Base-by-base conservation (phyloP, 2,329 filamentous ascomycete genomes). In the Beauveria medogensis region DNA sequence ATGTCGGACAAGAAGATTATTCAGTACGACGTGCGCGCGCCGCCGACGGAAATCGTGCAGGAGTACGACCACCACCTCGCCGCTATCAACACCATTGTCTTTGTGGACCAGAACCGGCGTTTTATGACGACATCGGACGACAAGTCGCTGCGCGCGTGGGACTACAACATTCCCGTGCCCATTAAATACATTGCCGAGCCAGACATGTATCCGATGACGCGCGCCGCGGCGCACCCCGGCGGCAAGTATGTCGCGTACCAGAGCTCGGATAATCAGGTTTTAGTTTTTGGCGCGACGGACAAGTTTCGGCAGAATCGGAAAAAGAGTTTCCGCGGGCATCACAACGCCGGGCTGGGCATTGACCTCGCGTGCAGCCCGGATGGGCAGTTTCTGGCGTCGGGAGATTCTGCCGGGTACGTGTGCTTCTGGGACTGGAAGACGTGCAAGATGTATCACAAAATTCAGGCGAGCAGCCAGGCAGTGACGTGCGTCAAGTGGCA, bases 391-490 rank as follows among this genome's bases (percentile, higher is more conserved):
- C 80, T 99, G 59, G 88, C 86, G 22, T 90, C 85, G 20, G 94
- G 94, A 64, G 94, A 99, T 73, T 90, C 86, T 56, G 91, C 85
- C 18, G 94, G 95, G 41, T 97, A 85, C 69, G 86, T 96, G 53
- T 96, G 90, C 75, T 97, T 97, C 77, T 99, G 92, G 91, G 94
- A 97, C 75, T 99, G 92, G 91, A 99, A 99, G 83, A 97, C 92
- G 44, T 96, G 93, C 74, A 97, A 97, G 78, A 93, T 99, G 92
- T 96, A 91, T 76, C 91, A 96, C 77, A 97, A 97, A 81, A 85
- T 99, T 65, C 85, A 89, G 75, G 92, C 91, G 26, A 86, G 90
- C 62, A 92, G 91, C 59, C 84, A 88, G 58, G 86, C 92, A 5
- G 82, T 97, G 59, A 91, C 91, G n/a, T 90, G 88, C 66, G 84